Evolutionary conservation across 2,329 filamentous ascomycete species (phyloP).

Genomic region (Acarospora socialis): DNA sequence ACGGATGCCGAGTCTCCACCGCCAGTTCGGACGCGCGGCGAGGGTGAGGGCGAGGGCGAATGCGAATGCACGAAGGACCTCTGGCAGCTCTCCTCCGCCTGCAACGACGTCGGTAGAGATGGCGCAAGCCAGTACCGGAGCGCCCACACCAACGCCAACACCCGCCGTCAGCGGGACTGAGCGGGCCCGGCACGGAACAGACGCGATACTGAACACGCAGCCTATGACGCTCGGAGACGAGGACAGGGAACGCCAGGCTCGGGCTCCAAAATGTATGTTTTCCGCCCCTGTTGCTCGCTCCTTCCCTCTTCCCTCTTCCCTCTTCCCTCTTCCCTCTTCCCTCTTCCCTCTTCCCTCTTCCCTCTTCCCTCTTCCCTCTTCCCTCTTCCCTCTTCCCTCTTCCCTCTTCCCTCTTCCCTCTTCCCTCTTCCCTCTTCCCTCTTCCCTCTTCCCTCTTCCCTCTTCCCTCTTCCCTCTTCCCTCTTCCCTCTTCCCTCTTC

Average conservation of each 20-base stretch:
- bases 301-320: not conserved
- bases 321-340: too few species aligned
- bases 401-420: too few species aligned
- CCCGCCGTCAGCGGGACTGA: constrained; percentile 1
- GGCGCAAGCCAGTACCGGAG: not conserved
- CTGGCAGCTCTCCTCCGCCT: constrained; percentile 1
- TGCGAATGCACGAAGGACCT: not conserved
- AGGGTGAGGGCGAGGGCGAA: too few species aligned
- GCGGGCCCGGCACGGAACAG: not conserved
- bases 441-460: too few species aligned
- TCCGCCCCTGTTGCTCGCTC: too few species aligned
- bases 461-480: not conserved
- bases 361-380: not conserved
- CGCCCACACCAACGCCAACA: not conserved
- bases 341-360: not conserved
- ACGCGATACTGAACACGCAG: constrained; percentile 1
- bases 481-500: not conserved
- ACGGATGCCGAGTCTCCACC: constrained; percentile 6
- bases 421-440: too few species aligned
- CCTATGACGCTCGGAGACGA: constrained; percentile 12
- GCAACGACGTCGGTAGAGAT: constrained; percentile 3
- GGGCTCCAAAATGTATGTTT: constrained; percentile 14
- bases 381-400: not conserved
- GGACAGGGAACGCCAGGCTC: constrained; percentile 12
- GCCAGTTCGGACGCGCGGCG: constrained; percentile 4